phyloP scores from a whole-genome alignment of 805 yeast species.

The Barnettozyma wickerhamii region DNA sequence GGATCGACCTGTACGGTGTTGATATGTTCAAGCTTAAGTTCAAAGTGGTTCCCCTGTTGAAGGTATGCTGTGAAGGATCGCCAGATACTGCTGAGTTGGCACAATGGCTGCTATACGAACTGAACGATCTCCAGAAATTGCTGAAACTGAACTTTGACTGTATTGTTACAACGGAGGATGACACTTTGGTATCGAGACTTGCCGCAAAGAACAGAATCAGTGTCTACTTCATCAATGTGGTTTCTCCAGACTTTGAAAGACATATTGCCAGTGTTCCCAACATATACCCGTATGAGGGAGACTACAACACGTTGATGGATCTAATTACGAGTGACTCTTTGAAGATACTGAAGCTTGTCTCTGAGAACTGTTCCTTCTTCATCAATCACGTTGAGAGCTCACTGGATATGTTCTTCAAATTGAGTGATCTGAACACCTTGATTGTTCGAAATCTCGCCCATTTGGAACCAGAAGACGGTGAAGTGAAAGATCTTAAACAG shows the following conservation, averaged over 20 bases:
- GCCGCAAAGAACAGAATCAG: not conserved
- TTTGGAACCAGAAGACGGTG: not conserved
- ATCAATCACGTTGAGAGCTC: slow-evolving; percentile 6
- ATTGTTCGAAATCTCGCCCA: not conserved
- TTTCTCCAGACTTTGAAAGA: slow-evolving; percentile 1
- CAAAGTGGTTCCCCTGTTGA: slow-evolving; percentile 4
- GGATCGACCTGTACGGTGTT: slow-evolving; percentile 5
- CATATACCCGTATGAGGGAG: slow-evolving; percentile 1
- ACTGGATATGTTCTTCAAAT: slow-evolving; percentile 3
- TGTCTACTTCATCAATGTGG: slow-evolving; percentile 1
- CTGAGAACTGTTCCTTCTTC: not conserved
- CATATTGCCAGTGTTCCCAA: not conserved
- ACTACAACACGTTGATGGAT: not conserved
- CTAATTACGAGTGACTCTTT: slow-evolving; percentile 1
- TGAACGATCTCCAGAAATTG: not conserved
- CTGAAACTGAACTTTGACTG: not conserved
- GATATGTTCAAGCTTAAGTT: slow-evolving; percentile 3
- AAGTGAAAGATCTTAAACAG: not conserved
- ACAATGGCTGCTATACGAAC: slow-evolving; percentile 2
- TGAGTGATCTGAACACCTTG: slow-evolving; percentile 1
- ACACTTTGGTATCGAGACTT: not conserved
- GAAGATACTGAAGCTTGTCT: not conserved
- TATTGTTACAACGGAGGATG: not conserved
- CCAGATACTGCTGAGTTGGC: not conserved
- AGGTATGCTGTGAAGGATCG: not conserved